Percentiles rank a stretch among this genome's conserved stretches.
These are phyloP conservation scores for Podila horticola DNA, from an alignment of 192 early-diverging fungal genomes.

Conservation along the genomic window DNA sequence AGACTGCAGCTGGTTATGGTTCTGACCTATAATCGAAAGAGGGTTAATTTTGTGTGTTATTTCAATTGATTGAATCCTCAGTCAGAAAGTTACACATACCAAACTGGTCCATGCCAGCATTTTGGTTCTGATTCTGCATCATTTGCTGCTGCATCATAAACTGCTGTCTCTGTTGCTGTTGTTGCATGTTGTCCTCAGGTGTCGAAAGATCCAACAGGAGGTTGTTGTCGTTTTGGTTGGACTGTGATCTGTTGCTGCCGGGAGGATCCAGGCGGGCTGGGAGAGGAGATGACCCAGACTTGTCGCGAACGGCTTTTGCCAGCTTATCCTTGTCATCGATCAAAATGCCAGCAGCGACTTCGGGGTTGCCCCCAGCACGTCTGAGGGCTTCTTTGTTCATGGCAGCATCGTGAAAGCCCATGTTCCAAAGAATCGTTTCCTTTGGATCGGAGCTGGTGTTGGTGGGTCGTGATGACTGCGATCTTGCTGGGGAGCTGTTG, in stretches of 20 bases:
- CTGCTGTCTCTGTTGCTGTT: conserved; percentile 36
- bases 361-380: conserved; percentile 77
- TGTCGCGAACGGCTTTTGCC: conserved; percentile 37
- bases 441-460: conserved; percentile 63
- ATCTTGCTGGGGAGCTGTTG: conserved; percentile 12
- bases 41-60: no score
- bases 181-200: conserved; percentile 37
- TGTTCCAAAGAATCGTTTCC: conserved; percentile 66
- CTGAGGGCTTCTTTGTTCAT: conserved; percentile 76
- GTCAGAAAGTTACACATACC: conserved; percentile 12
- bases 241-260: conserved; percentile 28
- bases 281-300: conserved; percentile 25
- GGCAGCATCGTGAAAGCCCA: conserved; percentile 80
- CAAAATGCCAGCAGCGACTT: conserved; percentile 74
- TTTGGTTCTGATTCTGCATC: conserved; percentile 48
- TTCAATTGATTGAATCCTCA: no score
- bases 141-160: conserved; percentile 17
- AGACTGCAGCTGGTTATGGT: conserved; percentile 46
- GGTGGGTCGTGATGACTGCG: conserved; percentile 7
- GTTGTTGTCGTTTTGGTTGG: conserved; percentile 24
- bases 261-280: conserved; percentile 36
- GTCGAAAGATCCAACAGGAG: conserved; percentile 48
- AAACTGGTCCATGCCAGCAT: conserved; percentile 27
- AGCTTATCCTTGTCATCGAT: conserved; percentile 55
- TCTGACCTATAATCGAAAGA: conserved; percentile 27